A percentile compares a stretch with the other conserved stretches of the same genome.
These are phyloP conservation scores for Boechera divaricarpa DNA, from an alignment of 345 rosid species.

Conservation along the genomic window DNA sequence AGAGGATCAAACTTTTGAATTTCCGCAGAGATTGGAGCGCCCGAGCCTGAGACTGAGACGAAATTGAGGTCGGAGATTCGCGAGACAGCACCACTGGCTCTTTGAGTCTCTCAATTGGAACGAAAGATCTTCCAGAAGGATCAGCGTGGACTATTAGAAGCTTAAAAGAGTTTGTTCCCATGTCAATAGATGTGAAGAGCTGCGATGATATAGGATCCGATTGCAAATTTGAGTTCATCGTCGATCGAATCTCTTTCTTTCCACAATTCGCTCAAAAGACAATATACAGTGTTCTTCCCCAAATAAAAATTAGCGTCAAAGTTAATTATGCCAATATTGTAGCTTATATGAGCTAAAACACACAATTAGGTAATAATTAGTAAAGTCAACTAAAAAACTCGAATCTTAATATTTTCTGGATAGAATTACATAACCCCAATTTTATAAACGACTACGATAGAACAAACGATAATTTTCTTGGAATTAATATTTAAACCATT, in stretches of 20 bases:
- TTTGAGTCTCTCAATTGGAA: slow-evolving; percentile 54
- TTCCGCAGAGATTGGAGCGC: slow-evolving; percentile 52
- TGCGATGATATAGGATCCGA: slow-evolving; percentile 15
- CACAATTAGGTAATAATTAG: too few species aligned
- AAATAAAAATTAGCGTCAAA: background rate
- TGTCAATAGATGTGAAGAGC: slow-evolving; percentile 69
- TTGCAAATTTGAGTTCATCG: slow-evolving; percentile 43
- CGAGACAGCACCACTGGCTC: slow-evolving; percentile 59
- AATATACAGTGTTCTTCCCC: too few species aligned
- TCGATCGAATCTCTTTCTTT: background rate
- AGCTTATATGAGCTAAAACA: too few species aligned
- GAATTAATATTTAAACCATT: background rate
- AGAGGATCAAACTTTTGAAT: slow-evolving; percentile 50
- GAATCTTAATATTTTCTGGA: too few species aligned
- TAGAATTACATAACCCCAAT: too few species aligned
- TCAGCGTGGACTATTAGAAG: slow-evolving; percentile 62
- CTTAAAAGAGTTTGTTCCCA: slow-evolving; percentile 79
- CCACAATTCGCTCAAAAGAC: too few species aligned
- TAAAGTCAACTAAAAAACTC: too few species aligned
- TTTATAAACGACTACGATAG: too few species aligned
- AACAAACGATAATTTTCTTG: too few species aligned
- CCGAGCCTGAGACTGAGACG: slow-evolving; percentile 49
- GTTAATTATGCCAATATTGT: background rate
- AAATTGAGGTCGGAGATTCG: slow-evolving; percentile 53
- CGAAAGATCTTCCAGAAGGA: slow-evolving; percentile 55